Base-by-base conservation (phyloP, 345 rosid genomes). In the Capsella bursapastoris region DNA sequence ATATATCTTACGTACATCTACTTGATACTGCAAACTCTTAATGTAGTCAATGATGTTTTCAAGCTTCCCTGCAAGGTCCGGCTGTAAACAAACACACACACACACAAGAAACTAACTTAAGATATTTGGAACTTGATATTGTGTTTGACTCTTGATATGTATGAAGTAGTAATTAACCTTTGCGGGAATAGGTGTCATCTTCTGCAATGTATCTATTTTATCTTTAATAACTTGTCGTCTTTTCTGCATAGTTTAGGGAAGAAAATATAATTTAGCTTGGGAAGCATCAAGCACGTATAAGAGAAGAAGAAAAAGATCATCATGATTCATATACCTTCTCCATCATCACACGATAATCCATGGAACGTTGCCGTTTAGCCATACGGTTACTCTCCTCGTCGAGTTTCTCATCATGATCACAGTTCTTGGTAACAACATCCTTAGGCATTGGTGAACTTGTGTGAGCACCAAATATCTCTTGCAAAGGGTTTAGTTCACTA, bases 401-500 rank as follows among this genome's bases (percentile, higher is more conserved):
- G 5, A 4, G 49, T 50, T 22, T 34, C 57, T n/a, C 22, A 47
- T 6, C 22, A 47, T n/a, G 55, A 25, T 56, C 49, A 44, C 1
- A 10, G 38, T 9, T 49, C 5, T 37, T 14, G 45, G 37, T 58
- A 38, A 38, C 60, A 38, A 38, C 60, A 7, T 74, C 73, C 10
- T 50, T 22, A 41, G 68, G 63, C 56, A 12, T 22, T 51, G 25
- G 25, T 22, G 79, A 29, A 18, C 44, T 68, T 14, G 70, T 53
- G 15, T 16, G 53, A 13, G 38, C 40, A 40, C 69, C 45, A 48
- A 75, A 61, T 34, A 61, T 75, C 48, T 76, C 70, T 62, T 69
- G 70, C 64, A 76, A 62, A 53, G 79, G 75, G 64, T 55, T 69
- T 53, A 53, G 0, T 35, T 76, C 70, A 44, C 15, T 18, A 44